A percentile compares a stretch with the other conserved stretches of the same genome.
These are phyloP conservation scores for Hordeum pubiflorum DNA, from an alignment of 202 grass and related monocot species.

Conservation along the genomic window DNA sequence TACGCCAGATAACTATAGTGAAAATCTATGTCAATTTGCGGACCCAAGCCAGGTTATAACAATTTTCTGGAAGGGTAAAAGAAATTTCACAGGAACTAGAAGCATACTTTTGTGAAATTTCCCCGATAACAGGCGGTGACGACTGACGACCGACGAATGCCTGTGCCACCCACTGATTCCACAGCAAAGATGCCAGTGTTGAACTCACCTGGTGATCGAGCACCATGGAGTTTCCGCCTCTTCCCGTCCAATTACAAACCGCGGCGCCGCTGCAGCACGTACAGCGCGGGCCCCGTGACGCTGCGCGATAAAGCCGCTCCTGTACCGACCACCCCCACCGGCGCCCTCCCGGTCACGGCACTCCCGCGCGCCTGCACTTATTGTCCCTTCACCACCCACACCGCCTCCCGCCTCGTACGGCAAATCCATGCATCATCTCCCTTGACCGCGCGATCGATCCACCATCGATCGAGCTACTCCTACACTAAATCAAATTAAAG, in stretches of 20 bases:
- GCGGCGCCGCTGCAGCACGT: neutral
- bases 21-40: too few species aligned
- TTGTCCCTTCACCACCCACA: neutral
- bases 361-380: slow-evolving; percentile 22
- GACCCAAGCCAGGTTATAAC: too few species aligned
- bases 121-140: too few species aligned
- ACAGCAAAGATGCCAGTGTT: neutral
- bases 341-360: slow-evolving; percentile 51
- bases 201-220: neutral
- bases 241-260: neutral
- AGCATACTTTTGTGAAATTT: too few species aligned
- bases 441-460: neutral
- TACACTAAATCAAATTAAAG: neutral
- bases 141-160: too few species aligned
- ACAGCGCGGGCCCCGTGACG: slow-evolving; percentile 19
- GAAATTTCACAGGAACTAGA: too few species aligned
- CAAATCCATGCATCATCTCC: neutral
- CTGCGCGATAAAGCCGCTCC: neutral
- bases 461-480: neutral
- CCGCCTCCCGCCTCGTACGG: slow-evolving; percentile 1
- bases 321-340: slow-evolving; percentile 12
- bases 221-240: neutral
- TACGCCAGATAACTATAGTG: too few species aligned
- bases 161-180: neutral
- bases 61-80: too few species aligned